A percentile compares a stretch with the other conserved stretches of the same genome.
These are phyloP conservation scores for Pseudogymnoascus sp. DNA, from an alignment of 2,329 filamentous ascomycete species.

Conservation along the genomic window DNA sequence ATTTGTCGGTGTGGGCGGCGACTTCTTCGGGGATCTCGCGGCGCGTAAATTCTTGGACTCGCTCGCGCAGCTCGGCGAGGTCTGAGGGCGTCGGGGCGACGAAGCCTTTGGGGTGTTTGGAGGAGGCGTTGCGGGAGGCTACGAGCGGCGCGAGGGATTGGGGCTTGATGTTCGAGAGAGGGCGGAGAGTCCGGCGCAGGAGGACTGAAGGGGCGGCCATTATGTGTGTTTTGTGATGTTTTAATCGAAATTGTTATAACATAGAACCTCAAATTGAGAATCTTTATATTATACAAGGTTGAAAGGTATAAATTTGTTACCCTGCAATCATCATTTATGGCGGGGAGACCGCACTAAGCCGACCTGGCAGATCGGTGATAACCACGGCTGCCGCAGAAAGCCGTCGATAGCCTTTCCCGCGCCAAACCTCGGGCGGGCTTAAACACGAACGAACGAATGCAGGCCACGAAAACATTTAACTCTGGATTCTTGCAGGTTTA, in stretches of 20 bases:
- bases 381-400: constrained; percentile 5
- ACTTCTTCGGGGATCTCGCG: constrained; percentile 81
- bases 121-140: constrained; percentile 46
- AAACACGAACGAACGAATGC: neutral
- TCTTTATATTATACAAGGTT: constrained; percentile 3
- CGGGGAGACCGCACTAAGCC: constrained; percentile 1
- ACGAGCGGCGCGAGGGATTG: constrained; percentile 11
- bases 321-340: constrained; percentile 5
- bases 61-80: constrained; percentile 45
- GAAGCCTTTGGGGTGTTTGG: constrained; percentile 61
- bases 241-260: neutral
- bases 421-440: neutral
- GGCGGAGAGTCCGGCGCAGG: constrained; percentile 4
- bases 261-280: neutral
- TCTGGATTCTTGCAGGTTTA: neutral
- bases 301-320: neutral
- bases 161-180: constrained; percentile 2
- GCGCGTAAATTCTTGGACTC: constrained; percentile 68
- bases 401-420: neutral
- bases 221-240: neutral
- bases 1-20: constrained; percentile 72
- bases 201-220: constrained; percentile 3
- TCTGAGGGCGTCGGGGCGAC: constrained; percentile 45
- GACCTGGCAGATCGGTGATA: neutral
- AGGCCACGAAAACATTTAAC: constrained; percentile 4